Percentiles rank a stretch among this genome's conserved stretches.
These are phyloP conservation scores for Fusarium anguioides DNA, from an alignment of 2,329 filamentous ascomycete species.

Conservation along the genomic window DNA sequence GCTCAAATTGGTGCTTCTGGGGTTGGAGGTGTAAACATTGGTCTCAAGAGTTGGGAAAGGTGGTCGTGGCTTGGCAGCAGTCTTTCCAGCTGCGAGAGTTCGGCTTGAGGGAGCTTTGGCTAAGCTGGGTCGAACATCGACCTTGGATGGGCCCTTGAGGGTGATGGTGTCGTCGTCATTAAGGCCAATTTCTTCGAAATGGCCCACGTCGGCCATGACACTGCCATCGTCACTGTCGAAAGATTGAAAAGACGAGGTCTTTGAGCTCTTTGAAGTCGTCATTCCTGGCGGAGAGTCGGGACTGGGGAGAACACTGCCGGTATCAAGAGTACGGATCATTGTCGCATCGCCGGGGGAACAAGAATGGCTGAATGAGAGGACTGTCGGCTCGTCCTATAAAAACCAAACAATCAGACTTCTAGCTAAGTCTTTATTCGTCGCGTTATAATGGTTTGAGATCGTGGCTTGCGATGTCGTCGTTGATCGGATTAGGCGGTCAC, in stretches of 20 bases:
- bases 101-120: constrained; percentile 46
- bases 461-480: constrained; percentile 22
- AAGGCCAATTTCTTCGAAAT: constrained; percentile 95
- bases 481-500: constrained; percentile 14
- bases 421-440: neutral
- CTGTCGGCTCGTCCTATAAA: constrained; percentile 24
- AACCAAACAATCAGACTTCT: neutral
- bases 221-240: constrained; percentile 79
- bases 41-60: constrained; percentile 59
- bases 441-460: constrained; percentile 2
- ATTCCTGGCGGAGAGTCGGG: constrained; percentile 67
- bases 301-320: constrained; percentile 47
- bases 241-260: constrained; percentile 88
- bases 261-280: constrained; percentile 86
- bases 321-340: constrained; percentile 51
- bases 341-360: constrained; percentile 46
- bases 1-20: constrained; percentile 61
- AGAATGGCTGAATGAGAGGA: constrained; percentile 26
- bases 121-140: constrained; percentile 52
- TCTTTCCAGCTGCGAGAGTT: constrained; percentile 47
- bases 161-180: constrained; percentile 67
- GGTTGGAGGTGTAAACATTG: constrained; percentile 60
- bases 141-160: constrained; percentile 60
- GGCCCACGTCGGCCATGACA: constrained; percentile 76
- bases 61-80: constrained; percentile 53